Evolutionary conservation across 2,329 filamentous ascomycete species (phyloP).

Genomic region (Dichotomopilus funicola): DNA sequence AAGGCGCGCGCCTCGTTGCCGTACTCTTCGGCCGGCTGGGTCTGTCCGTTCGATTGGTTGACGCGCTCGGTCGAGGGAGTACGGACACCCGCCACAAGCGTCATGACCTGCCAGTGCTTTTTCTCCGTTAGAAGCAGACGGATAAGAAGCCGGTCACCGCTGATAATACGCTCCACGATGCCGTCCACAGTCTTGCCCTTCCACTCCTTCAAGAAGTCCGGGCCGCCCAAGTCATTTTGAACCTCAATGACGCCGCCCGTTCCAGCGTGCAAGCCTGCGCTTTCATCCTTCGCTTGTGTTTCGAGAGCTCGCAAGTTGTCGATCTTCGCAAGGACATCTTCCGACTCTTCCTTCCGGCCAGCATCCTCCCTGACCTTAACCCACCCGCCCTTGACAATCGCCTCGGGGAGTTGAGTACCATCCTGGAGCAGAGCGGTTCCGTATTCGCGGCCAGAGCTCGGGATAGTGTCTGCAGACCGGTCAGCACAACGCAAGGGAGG

Average conservation of each 20-base stretch:
- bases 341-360: conserved; percentile 80
- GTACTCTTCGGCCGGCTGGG: conserved; percentile 79
- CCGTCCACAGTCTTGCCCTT: conserved; percentile 81
- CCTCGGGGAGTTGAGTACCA: conserved; percentile 72
- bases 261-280: conserved; percentile 74
- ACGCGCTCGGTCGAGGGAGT: conserved; percentile 83
- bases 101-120: conserved; percentile 83
- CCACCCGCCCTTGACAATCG: conserved; percentile 83
- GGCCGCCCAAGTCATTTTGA: conserved; percentile 71
- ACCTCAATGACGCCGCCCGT: conserved; percentile 64
- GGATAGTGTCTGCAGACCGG: conserved; percentile 58
- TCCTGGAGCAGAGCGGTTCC: conserved; percentile 71
- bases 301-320: conserved; percentile 74
- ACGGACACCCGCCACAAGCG: conserved; percentile 81
- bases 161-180: conserved; percentile 84
- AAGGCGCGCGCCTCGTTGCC: conserved; percentile 85
- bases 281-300: conserved; percentile 67
- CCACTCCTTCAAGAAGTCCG: conserved; percentile 73
- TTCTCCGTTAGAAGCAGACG: conserved; percentile 73
- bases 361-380: conserved; percentile 90
- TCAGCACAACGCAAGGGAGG: neutral
- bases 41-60: conserved; percentile 69
- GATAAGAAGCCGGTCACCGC: conserved; percentile 82
- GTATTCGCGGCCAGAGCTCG: conserved; percentile 80
- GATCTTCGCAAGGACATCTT: conserved; percentile 64